Percentiles rank a stretch among this genome's conserved stretches.
Evolutionary conservation across 192 early-diverging fungal genomes (phyloP).

Genomic region (Backusella westeae): DNA sequence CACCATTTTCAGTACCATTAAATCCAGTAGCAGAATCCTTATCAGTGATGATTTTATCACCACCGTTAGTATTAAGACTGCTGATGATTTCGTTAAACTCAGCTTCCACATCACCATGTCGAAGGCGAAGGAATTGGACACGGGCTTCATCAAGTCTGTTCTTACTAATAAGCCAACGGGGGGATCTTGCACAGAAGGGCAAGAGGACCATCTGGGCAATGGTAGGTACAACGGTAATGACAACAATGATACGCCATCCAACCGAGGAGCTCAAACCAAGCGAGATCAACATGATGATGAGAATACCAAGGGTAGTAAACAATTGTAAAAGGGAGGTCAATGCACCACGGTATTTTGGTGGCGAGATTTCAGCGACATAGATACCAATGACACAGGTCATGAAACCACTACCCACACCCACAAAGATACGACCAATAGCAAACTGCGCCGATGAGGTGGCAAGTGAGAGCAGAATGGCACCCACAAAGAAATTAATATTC

Average conservation of each 20-base stretch:
- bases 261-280: conserved; percentile 37
- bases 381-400: conserved; percentile 52
- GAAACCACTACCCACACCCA: conserved; percentile 56
- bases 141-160: conserved; percentile 58
- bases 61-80: neutral
- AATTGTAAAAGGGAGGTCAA: conserved; percentile 53
- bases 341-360: conserved; percentile 41
- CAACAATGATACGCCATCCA: conserved; percentile 49
- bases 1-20: neutral
- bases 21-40: conserved; percentile 3
- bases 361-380: conserved; percentile 56
- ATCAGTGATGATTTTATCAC: neutral
- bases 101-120: conserved; percentile 55
- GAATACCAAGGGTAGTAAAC: conserved; percentile 54
- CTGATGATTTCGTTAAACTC: conserved; percentile 54
- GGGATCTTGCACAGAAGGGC: conserved; percentile 64
- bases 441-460: conserved; percentile 32
- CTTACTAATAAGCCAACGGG: conserved; percentile 62
- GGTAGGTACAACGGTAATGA: conserved; percentile 42
- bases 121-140: conserved; percentile 55
- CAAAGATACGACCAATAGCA: conserved; percentile 46
- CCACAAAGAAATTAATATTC: conserved; percentile 50
- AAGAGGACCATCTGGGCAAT: conserved; percentile 59
- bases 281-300: conserved; percentile 43
- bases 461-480: conserved; percentile 39